Evolutionary conservation across 768 basidiomycete species (phyloP).

Genomic region (Mycena albidolilacea): DNA sequence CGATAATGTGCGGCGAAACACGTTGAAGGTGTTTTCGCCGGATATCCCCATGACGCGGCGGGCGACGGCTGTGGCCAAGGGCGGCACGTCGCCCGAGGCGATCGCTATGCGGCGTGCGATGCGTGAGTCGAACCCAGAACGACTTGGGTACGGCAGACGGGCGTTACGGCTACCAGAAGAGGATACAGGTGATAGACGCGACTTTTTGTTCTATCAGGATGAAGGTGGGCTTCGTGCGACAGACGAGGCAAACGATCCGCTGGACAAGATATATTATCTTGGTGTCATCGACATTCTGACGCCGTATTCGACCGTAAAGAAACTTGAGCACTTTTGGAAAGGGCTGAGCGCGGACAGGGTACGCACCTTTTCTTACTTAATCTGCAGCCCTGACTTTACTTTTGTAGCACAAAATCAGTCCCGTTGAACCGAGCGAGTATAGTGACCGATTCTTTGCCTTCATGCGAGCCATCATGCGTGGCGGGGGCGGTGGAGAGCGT

Average conservation of each 20-base stretch:
- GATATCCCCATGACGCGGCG: constrained; percentile 74
- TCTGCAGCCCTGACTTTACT: constrained; percentile 22
- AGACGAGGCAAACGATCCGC: constrained; percentile 81
- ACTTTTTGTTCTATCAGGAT: constrained; percentile 96
- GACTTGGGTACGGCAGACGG: constrained; percentile 64
- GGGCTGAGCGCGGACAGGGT: constrained; percentile 90
- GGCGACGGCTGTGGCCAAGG: constrained; percentile 73
- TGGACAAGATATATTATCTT: constrained; percentile 91
- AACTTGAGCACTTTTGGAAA: constrained; percentile 93
- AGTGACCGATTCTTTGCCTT: constrained; percentile 90
- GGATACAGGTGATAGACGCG: constrained; percentile 74
- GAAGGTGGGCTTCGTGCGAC: constrained; percentile 95
- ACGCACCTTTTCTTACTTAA: constrained; percentile 48
- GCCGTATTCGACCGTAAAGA: constrained; percentile 85
- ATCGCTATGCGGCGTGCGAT: constrained; percentile 90
- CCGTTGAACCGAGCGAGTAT: constrained; percentile 91
- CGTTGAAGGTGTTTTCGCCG: constrained; percentile 94
- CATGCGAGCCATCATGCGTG: constrained; percentile 88
- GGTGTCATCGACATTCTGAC: constrained; percentile 98
- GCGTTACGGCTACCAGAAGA: constrained; percentile 73
- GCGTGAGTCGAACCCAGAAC: constrained; percentile 84
- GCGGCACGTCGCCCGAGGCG: constrained; percentile 77
- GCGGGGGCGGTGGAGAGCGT: constrained; percentile 75
- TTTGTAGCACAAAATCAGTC: constrained; percentile 91
- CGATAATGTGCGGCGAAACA: constrained; percentile 92